These are phyloP conservation scores for Schwanniomyces pseudopolymorphus DNA, from an alignment of 805 yeast genomes.

Conservation along the genomic window DNA sequence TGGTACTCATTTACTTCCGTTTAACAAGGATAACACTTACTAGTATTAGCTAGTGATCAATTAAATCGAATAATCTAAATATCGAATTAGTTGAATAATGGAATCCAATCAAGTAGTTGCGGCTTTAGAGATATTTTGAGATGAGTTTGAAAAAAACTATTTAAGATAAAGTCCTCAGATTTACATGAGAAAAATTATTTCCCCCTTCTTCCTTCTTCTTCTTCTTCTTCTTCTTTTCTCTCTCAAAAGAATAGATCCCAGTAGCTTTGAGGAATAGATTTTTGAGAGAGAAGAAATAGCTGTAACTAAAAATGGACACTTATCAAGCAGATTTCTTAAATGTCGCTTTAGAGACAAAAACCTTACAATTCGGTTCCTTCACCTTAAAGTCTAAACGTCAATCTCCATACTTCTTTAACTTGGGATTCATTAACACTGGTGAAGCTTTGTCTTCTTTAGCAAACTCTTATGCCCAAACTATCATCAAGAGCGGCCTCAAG, in stretches of 20 bases:
- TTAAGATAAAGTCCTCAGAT: background rate
- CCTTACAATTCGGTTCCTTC: constrained; percentile 84
- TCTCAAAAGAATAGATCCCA: constrained; percentile 2
- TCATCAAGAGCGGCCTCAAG: constrained; percentile 74
- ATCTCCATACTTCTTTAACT: constrained; percentile 95
- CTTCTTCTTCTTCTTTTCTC: constrained; percentile 4
- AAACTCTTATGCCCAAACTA: constrained; percentile 84
- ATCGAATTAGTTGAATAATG: background rate
- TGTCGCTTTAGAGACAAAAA: constrained; percentile 76
- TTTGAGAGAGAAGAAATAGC: background rate
- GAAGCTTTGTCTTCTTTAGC: constrained; percentile 77
- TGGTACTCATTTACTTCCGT: constrained; percentile 2
- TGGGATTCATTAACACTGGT: constrained; percentile 88
- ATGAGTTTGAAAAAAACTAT: background rate
- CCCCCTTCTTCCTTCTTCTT: constrained; percentile 3
- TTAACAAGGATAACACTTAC: background rate
- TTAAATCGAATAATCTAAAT: too few relatives aligned
- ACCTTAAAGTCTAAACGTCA: constrained; percentile 88
- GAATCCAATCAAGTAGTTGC: background rate
- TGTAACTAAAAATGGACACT: constrained; percentile 28
- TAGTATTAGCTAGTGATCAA: too few relatives aligned
- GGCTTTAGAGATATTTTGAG: constrained; percentile 1
- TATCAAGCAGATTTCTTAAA: constrained; percentile 72
- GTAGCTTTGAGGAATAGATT: background rate
- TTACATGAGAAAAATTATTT: background rate